Evolutionary conservation across 139 green algal genomes (phyloP), one percentile per base, ranked within the genome.

Genomic region (Edaphochlamys debaryana): DNA sequence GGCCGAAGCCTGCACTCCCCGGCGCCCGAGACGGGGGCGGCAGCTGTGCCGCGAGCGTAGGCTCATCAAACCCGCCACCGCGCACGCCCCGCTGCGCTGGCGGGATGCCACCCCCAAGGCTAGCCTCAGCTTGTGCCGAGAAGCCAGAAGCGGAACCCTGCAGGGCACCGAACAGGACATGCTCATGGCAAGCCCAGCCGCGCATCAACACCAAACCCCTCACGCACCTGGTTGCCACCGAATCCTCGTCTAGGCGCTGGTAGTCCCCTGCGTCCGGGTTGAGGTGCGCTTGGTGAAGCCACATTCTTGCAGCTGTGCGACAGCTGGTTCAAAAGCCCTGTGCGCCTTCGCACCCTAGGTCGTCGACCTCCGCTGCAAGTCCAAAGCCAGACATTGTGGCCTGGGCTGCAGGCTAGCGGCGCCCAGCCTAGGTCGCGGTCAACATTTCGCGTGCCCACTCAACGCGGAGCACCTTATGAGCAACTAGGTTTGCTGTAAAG

Each of bases 41-140:
- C 7, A 73, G 76, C 76, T 82, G 56, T 5, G 60, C 58, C 1
- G 60, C 11, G 3, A 62, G 60, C n/a, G n/a, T 11, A 25, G 32
- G 23, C 54, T 81, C 75, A 34, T 67, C 30, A 6, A 37, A 11
- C 7, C 27, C 58, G 27, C 29, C 9, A 15, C 1, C 17, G 19
- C 8, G 19, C 0, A 30, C 27, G 22, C 42, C 8, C 1, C 62
- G 42, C 34, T 50, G 40, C 0, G 52, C 42, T 4, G 76, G 63
- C 7, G 76, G 63, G 19, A 82, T 74, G 27, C 76, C 76, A 6
- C 76, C 76, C 9, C 76, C 76, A 0, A 82, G 45, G 41, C 63
- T 82, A 2, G 62, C 62, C 63, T 82, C 76, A 2, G 34, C 42
- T 8, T 54, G 45, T 13, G 45, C 45, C 45, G 64, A 56, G 30